A percentile compares a stretch with the other conserved stretches of the same genome.
These are phyloP conservation scores for Condylostoma magnum DNA, from an alignment of 169 alveolate genomes.

Conservation along the genomic window DNA sequence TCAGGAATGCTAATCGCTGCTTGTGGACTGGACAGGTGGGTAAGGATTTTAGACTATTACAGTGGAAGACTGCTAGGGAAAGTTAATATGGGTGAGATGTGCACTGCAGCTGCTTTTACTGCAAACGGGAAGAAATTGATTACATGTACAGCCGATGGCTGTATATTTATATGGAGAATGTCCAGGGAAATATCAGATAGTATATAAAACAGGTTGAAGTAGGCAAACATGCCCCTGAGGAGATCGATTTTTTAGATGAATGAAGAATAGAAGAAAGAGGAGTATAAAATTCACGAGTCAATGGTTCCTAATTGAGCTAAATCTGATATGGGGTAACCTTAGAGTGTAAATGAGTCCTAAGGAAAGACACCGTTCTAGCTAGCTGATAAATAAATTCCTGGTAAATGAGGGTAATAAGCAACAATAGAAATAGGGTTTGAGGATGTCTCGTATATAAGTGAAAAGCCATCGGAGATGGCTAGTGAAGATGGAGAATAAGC, in stretches of 20 bases:
- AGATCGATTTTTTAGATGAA: no score
- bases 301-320: slow-evolving; percentile 23
- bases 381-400: slow-evolving; percentile 13
- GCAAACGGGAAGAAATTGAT: slow-evolving; percentile 4
- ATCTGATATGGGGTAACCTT: neutral
- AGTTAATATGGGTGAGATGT: slow-evolving; percentile 10
- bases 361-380: slow-evolving; percentile 6
- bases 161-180: slow-evolving; percentile 24
- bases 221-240: slow-evolving; percentile 3
- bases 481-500: neutral
- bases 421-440: slow-evolving; percentile 7
- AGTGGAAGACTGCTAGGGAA: slow-evolving; percentile 5
- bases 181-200: neutral
- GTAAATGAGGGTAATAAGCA: slow-evolving; percentile 10
- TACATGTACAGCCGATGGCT: slow-evolving; percentile 17
- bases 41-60: slow-evolving; percentile 20
- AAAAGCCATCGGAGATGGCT: neutral
- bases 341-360: neutral
- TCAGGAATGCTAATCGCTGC: slow-evolving; percentile 16
- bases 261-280: no score
- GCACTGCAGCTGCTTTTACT: slow-evolving; percentile 14
- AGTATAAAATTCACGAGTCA: slow-evolving; percentile 5
- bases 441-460: neutral
- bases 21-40: neutral
- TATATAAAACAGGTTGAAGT: neutral